These are phyloP conservation scores for Ustilago curta DNA, from an alignment of 1,284 basidiomycete species.

Conservation along the genomic window DNA sequence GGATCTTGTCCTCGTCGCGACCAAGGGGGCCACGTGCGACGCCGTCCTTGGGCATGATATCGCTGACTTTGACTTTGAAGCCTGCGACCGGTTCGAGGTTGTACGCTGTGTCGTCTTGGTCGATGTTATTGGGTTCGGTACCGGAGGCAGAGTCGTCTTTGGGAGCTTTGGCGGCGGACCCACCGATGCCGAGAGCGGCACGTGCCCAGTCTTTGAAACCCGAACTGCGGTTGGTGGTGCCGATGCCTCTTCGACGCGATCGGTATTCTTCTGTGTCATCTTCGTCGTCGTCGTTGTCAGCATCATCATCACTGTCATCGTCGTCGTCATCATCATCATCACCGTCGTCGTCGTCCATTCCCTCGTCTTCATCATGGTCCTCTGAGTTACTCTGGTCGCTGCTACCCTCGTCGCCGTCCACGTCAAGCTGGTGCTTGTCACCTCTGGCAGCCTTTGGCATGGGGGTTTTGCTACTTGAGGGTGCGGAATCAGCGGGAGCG, in stretches of 20 bases:
- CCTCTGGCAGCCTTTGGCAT: not conserved
- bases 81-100: constrained; percentile 64
- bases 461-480: constrained; percentile 5
- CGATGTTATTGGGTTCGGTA: constrained; percentile 15
- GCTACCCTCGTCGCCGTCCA: constrained; percentile 2
- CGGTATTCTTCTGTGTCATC: constrained; percentile 25
- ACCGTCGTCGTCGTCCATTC: constrained; percentile 26
- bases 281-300: constrained; percentile 36
- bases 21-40: constrained; percentile 66
- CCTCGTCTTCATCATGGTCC: constrained; percentile 17
- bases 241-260: constrained; percentile 52
- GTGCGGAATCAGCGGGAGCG: constrained; percentile 5
- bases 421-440: not conserved
- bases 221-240: constrained; percentile 46
- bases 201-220: constrained; percentile 68
- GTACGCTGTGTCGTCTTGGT: constrained; percentile 40
- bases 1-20: constrained; percentile 38
- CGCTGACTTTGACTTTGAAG: constrained; percentile 58
- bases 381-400: constrained; percentile 4
- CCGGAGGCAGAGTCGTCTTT: constrained; percentile 17
- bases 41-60: constrained; percentile 64
- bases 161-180: constrained; percentile 21
- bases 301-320: constrained; percentile 24
- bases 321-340: constrained; percentile 24
- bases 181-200: constrained; percentile 57